Evolutionary conservation across 768 basidiomycete species (phyloP).

Genomic region (Termitomyces sp.): DNA sequence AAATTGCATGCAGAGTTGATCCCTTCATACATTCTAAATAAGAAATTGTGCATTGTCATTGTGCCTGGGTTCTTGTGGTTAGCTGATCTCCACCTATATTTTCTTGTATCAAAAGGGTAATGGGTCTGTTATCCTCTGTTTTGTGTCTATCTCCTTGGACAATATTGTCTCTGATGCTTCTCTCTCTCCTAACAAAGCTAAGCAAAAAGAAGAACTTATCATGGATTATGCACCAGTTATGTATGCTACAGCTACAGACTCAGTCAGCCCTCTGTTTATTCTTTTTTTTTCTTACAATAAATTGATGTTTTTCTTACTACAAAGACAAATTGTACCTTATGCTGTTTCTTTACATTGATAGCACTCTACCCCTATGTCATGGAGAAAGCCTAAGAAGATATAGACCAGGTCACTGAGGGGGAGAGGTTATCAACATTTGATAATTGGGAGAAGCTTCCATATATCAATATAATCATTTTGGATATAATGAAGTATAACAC

Average conservation of each 20-base stretch:
- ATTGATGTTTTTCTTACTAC: neutral
- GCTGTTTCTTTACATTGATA: constrained; percentile 1
- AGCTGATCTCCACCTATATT: neutral
- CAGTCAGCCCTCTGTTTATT: neutral
- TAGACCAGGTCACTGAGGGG: constrained; percentile 8
- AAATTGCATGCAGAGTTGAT: constrained; percentile 1
- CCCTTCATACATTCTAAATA: constrained; percentile 2
- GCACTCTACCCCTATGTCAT: constrained; percentile 9
- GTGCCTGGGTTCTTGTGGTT: too few relatives aligned
- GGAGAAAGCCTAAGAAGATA: constrained; percentile 7
- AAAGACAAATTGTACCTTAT: constrained; percentile 5
- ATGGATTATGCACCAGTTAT: constrained; percentile 14
- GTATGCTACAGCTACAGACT: constrained; percentile 10
- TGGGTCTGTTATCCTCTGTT: constrained; percentile 6
- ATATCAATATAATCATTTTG: constrained; percentile 16
- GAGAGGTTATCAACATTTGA: constrained; percentile 16
- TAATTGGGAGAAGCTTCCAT: constrained; percentile 14
- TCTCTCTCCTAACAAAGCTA: neutral
- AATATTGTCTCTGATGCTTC: constrained; percentile 2
- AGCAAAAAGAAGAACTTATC: constrained; percentile 13
- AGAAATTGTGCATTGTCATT: constrained; percentile 2
- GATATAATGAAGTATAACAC: constrained; percentile 20
- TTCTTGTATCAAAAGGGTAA: neutral
- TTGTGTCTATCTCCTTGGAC: constrained; percentile 5
- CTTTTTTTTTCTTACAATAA: too few relatives aligned